Evolutionary conservation across 345 rosid species (phyloP).

Genomic region (Crucihimalaya himalaica): DNA sequence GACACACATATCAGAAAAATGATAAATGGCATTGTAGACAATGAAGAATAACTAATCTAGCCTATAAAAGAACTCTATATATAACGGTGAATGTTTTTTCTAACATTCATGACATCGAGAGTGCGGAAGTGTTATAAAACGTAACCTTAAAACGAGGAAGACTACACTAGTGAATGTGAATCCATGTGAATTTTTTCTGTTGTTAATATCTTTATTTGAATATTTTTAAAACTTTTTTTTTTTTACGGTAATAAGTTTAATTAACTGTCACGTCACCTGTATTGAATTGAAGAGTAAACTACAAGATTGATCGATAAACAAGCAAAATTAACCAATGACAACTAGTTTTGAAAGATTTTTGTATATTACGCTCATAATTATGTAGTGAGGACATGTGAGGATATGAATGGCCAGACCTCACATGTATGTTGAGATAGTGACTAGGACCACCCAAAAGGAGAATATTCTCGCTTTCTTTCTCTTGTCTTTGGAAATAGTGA

Average conservation of each 20-base stretch:
- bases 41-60: neutral
- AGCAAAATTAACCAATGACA: neutral
- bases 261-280: neutral
- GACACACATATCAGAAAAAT: neutral
- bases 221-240: too few species aligned
- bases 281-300: neutral
- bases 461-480: neutral
- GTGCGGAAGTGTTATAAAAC: neutral
- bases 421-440: neutral
- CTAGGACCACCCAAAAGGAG: neutral
- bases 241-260: neutral
- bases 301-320: neutral
- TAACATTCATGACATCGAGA: conserved; percentile 1
- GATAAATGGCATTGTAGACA: neutral
- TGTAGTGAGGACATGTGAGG: neutral
- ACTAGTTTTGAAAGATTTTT: neutral
- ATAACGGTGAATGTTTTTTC: neutral
- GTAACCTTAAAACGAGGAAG: neutral
- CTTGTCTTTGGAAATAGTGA: too few species aligned
- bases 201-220: neutral
- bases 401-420: neutral
- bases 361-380: neutral
- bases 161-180: too few species aligned
- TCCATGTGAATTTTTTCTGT: neutral
- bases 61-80: neutral